Evolutionary conservation across 305 asterid genomes (phyloP), one percentile per base, ranked within the genome.

Genomic region (Rubia peregrina): DNA sequence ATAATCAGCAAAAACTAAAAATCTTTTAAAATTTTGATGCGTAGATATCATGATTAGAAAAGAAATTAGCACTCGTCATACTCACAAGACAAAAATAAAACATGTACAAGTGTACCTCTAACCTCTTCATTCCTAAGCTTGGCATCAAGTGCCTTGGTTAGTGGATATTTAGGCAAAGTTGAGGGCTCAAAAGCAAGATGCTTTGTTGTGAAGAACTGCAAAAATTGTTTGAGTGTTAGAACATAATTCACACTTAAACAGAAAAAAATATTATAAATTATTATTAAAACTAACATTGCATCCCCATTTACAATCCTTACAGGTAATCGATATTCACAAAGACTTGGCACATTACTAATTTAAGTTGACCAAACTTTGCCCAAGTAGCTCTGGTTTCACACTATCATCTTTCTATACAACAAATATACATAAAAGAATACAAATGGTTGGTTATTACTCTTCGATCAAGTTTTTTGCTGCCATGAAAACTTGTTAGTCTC

Each of bases 71-170:
- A 21, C 33, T 16, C 5, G 65, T 53, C 46, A 2, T 22, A 21
- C 46, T 10, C 30, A 24, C 7, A 59, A 14, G 49, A 69, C 65
- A 62, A 38, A 44, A 43, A 8, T 46, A 41, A 73, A 40, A 75
- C 70, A n/a, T n/a, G n/a, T n/a, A 44, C 42, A 73, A 65, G 49
- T 30, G 30, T 87, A 87, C 95, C 95, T 83, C 84, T 84, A 69
- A 90, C 88, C 78, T 84, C 89, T 80, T 89, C 91, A 57, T 90
- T 87, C 73, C 90, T 87, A 77, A 84, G 55, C 88, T 84, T 88
- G 70, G 85, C 85, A 42, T 88, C 96, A 76, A 81, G 84, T 74
- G 88, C 95, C 83, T 90, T 90, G 85, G 91, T 83, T 48, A 95
- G 95, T 63, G 95, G 93, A 73, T 84, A 88, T 74, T 84, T 87